Evolutionary conservation across 768 basidiomycete species (phyloP), one percentile per base, ranked within the genome.

Genomic region (Strobilomyces dryophilus): DNA sequence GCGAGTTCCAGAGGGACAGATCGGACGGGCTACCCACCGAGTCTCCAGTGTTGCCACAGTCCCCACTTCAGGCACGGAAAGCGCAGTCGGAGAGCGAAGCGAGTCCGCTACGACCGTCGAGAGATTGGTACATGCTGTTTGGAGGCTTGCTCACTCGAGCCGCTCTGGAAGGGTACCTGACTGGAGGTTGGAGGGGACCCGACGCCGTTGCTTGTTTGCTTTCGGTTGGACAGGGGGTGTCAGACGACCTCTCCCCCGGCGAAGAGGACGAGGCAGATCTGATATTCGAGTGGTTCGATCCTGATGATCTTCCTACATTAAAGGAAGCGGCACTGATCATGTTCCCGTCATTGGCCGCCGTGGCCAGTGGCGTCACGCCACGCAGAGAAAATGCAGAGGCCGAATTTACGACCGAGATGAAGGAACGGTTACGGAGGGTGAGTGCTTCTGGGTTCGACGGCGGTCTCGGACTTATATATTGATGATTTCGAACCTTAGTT

Each of bases 41-140:
- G 8, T 54, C 60, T 1, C 58, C 59, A 0, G 34, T 35, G 10
- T 57, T 61, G 20, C 55, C 68, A 20, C 51, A 41, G 2, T 49
- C 58, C 5, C 43, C 60, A 9, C 18, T 50, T 8, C 54, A 50
- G 0, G 41, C 49, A 36, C 63, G 63, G 21, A 61, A 66, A 49
- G 51, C 66, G 34, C 70, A 67, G 37, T 66, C 66, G 6, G 65
- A 73, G 53, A 68, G 73, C 59, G 76, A 76, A 41, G 74, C 73
- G 5, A 62, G 70, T n/a, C 83, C 85, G 0, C 67, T 89, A 32
- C 74, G 76, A 2, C 91, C 91, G 0, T 85, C 89, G 26, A 72
- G 79, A 24, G 82, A 84, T 57, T 94, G 92, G 92, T 94, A 92
- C 67, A 76, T 86, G 70, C 76, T 95, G 12, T 75, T 92, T 15